A percentile compares a stretch with the other conserved stretches of the same genome.
These are phyloP conservation scores for Hura crepitans DNA, from an alignment of 441 rosid genomes.

Conservation along the genomic window DNA sequence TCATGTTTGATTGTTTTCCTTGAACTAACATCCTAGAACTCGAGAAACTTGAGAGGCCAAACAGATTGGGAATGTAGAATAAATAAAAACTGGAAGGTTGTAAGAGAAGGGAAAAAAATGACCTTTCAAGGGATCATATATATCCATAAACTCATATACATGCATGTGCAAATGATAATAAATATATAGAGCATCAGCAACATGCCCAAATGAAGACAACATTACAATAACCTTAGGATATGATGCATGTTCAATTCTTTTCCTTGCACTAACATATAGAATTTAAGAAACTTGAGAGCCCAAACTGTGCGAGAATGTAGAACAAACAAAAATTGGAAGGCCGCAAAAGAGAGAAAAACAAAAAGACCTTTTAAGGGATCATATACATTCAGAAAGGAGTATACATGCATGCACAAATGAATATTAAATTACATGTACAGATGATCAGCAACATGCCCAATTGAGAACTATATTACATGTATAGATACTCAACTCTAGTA, in stretches of 20 bases:
- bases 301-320: neutral
- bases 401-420: neutral
- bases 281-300: neutral
- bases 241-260: neutral
- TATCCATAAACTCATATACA: no score
- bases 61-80: neutral
- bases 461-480: neutral
- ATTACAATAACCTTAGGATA: neutral
- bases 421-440: neutral
- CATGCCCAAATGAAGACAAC: neutral
- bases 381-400: neutral
- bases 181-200: no score
- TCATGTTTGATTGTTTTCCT: neutral
- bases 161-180: neutral
- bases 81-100: neutral
- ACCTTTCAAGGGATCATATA: neutral
- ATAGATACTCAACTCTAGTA: neutral
- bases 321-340: neutral
- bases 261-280: neutral
- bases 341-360: neutral
- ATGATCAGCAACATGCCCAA: neutral
- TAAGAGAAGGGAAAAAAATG: neutral
- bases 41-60: neutral
- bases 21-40: neutral
- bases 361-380: conserved; percentile 1